A percentile compares a stretch with the other conserved stretches of the same genome.
Evolutionary conservation across 2,329 filamentous ascomycete genomes (phyloP).

Genomic region (Alternaria incomplexa): DNA sequence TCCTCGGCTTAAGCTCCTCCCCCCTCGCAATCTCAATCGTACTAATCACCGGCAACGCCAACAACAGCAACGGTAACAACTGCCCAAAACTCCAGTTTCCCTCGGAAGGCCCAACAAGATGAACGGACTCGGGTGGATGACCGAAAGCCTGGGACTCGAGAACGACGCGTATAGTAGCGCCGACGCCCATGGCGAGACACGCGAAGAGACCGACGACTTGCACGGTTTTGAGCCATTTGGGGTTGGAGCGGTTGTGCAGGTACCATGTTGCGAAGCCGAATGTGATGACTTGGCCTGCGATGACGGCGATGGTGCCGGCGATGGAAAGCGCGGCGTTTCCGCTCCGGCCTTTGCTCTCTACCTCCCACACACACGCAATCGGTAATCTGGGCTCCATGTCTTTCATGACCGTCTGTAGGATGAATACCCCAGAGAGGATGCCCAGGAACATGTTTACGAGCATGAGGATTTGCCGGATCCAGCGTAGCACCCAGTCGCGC

Average conservation of each 20-base stretch:
- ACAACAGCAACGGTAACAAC: conserved; percentile 64
- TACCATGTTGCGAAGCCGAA: conserved; percentile 70
- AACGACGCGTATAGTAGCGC: conserved; percentile 64
- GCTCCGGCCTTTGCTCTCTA: conserved; percentile 46
- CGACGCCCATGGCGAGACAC: conserved; percentile 61
- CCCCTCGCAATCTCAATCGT: conserved; percentile 65
- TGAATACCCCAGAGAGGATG: conserved; percentile 62
- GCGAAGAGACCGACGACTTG: conserved; percentile 61
- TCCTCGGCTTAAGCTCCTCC: conserved; percentile 54
- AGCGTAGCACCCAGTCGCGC: conserved; percentile 69
- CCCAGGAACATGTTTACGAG: conserved; percentile 67
- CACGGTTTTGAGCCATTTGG: conserved; percentile 60
- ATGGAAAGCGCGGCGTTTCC: conserved; percentile 58
- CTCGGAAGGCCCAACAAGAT: conserved; percentile 61
- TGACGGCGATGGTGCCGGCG: conserved; percentile 66
- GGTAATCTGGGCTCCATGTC: conserved; percentile 62
- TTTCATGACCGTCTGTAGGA: conserved; percentile 62
- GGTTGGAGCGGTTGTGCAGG: conserved; percentile 62
- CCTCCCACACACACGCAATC: conserved; percentile 66
- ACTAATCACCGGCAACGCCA: conserved; percentile 66
- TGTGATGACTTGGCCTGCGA: conserved; percentile 64
- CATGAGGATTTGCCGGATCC: conserved; percentile 71
- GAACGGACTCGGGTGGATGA: conserved; percentile 52
- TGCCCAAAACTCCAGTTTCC: conserved; percentile 69
- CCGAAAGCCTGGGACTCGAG: conserved; percentile 68